phyloP scores from a whole-genome alignment of 2,329 filamentous ascomycete genomes.

The Zalaria sp. region DNA sequence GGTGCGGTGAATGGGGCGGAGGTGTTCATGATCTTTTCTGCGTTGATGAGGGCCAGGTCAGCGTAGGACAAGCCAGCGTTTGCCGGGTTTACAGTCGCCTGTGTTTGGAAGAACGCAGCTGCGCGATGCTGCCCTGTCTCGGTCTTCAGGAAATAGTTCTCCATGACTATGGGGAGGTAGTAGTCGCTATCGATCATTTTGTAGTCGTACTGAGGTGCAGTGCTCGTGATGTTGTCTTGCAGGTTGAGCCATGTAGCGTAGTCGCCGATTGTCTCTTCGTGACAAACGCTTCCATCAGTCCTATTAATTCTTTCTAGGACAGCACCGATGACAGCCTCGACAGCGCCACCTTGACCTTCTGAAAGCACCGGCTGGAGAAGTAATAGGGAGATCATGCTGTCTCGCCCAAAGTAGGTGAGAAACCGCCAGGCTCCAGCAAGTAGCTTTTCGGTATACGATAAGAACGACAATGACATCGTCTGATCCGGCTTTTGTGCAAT shows the following conservation, averaged over 20 bases:
- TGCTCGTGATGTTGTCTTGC: slow-evolving; percentile 38
- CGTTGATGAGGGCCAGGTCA: slow-evolving; percentile 36
- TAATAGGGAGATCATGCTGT: slow-evolving; percentile 48
- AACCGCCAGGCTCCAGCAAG: slow-evolving; percentile 53
- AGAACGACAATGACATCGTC: slow-evolving; percentile 42
- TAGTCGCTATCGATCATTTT: slow-evolving; percentile 46
- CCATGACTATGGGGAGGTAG: slow-evolving; percentile 43
- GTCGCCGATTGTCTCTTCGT: slow-evolving; percentile 53
- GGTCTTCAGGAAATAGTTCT: slow-evolving; percentile 42
- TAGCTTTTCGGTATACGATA: slow-evolving; percentile 50
- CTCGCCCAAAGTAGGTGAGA: slow-evolving; percentile 52
- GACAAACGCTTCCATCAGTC: slow-evolving; percentile 46
- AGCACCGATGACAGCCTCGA: slow-evolving; percentile 47
- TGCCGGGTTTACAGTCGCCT: slow-evolving; percentile 33
- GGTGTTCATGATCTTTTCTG: slow-evolving; percentile 43
- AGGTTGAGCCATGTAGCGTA: slow-evolving; percentile 48
- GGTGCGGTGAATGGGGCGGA: slow-evolving; percentile 35
- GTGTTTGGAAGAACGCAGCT: slow-evolving; percentile 23
- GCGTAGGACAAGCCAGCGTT: slow-evolving; percentile 42
- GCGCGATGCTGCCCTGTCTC: slow-evolving; percentile 24
- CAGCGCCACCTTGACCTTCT: slow-evolving; percentile 37
- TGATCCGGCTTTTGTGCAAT: slow-evolving; percentile 32
- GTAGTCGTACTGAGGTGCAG: slow-evolving; percentile 34
- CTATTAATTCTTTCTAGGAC: slow-evolving; percentile 47
- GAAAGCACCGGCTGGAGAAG: slow-evolving; percentile 45